phyloP scores from a whole-genome alignment of 768 basidiomycete species.

The Termitomyces sp. region DNA sequence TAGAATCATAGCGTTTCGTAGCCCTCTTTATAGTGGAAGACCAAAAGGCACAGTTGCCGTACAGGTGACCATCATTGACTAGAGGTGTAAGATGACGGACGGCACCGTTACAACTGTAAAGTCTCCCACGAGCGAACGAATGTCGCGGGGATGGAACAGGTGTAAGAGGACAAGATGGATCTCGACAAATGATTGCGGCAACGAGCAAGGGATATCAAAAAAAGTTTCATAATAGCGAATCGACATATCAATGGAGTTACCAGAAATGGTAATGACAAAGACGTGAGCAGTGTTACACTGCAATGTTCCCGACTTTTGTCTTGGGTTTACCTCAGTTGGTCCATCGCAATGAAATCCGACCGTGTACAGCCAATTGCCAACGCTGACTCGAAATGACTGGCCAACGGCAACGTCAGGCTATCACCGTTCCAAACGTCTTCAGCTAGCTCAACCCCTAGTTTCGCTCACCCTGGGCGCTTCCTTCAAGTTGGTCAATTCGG shows the following conservation, averaged over 20 bases:
- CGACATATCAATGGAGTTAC: conserved; percentile 24
- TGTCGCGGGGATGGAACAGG: conserved; percentile 19
- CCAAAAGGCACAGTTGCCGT: conserved; percentile 19
- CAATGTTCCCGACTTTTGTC: conserved; percentile 26
- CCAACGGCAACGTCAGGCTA: background rate
- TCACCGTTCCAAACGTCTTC: background rate
- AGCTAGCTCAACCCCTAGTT: background rate
- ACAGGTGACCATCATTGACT: conserved; percentile 35
- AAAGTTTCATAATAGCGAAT: conserved; percentile 25
- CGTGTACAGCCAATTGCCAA: conserved; percentile 18
- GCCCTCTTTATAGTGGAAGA: conserved; percentile 22
- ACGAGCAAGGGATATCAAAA: conserved; percentile 29
- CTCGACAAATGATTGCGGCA: conserved; percentile 32
- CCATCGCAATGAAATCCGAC: conserved; percentile 11
- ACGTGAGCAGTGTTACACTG: background rate
- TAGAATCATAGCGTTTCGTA: conserved; percentile 25
- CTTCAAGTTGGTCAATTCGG: background rate
- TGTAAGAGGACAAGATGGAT: conserved; percentile 24
- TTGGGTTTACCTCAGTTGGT: conserved; percentile 20
- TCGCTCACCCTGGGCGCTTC: background rate
- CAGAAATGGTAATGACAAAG: conserved; percentile 12
- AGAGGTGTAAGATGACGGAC: conserved; percentile 27
- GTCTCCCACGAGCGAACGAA: conserved; percentile 21
- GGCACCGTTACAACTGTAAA: conserved; percentile 19
- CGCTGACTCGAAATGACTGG: background rate